Base-by-base conservation (phyloP, 768 basidiomycete genomes). In the Lentinula raphanica region DNA sequence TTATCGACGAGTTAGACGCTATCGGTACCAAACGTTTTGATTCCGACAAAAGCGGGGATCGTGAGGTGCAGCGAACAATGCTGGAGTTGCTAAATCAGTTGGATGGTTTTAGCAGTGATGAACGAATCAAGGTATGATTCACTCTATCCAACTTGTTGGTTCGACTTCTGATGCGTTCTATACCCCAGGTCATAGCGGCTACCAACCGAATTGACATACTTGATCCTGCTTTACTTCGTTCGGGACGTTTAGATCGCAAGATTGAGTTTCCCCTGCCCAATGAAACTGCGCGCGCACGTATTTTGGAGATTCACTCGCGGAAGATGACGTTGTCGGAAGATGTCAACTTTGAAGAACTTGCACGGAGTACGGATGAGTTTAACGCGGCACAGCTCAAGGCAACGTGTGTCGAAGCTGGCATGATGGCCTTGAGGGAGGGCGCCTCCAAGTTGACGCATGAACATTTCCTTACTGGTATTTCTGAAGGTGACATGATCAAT, bases 41-140 rank as follows among this genome's bases (percentile, higher is more conserved):
- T 68, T 94, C 92, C 17, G 96, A 98, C 73, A 99, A 98, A 82
- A 92, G 92, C 66, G 97, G 97, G 61, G 97, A 99, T 72, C 85
- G 97, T 69, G 97, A 99, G 70, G 97, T 99, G n/a, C 97, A 99
- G 72, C 78, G 97, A 61, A 99, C 97, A n/a, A 99, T 99, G 97
- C 78, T 99, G 68, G 97, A 99, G 70, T 80, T 99, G 45, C 83
- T 99, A 62, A 99, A 99, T 71, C 97, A 99, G 73, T 78, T 98
- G 42, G 97, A 99, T 66, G 97, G 97, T 29, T 99, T 99, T 74
- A 90, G 92, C 60, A 94, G 92, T 64, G 95, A 98, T 66, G 92
- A 94, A 59, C 84, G 95, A 62, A 99, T 99, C 78, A 99, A 99
- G 86, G 95, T 88, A 64, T 45, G 76, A 48, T 38, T 27, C 17